phyloP scores from a whole-genome alignment of 768 basidiomycete genomes.

The Tylopilus subfusipes region DNA sequence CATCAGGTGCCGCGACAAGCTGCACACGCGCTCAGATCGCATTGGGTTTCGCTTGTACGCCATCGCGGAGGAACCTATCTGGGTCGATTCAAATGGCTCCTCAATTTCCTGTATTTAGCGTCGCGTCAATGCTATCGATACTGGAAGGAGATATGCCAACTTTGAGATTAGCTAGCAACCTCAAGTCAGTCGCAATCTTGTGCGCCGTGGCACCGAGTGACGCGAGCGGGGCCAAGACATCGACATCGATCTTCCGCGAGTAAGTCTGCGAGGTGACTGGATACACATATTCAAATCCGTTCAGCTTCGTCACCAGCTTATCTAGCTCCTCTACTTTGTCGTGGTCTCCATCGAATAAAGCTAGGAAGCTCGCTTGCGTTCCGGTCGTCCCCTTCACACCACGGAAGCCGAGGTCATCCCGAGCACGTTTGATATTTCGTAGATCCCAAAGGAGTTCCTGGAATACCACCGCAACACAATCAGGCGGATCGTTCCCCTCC shows the following conservation, averaged over 20 bases:
- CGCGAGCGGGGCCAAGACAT: constrained; percentile 86
- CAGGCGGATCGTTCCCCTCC: not conserved
- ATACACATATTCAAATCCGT: constrained; percentile 91
- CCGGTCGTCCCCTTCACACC: constrained; percentile 99
- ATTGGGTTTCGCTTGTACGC: constrained; percentile 99
- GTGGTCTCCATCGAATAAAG: constrained; percentile 94
- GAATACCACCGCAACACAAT: not conserved
- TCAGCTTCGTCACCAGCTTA: constrained; percentile 82
- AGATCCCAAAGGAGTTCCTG: constrained; percentile 96
- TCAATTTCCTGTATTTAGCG: constrained; percentile 72
- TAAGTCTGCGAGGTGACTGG: constrained; percentile 99
- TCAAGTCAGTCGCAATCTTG: constrained; percentile 95
- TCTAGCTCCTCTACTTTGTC: constrained; percentile 93
- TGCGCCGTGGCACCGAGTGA: constrained; percentile 93
- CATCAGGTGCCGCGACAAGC: constrained; percentile 94
- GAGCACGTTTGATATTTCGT: constrained; percentile 83
- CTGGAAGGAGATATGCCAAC: constrained; percentile 30
- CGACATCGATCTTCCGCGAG: constrained; percentile 94
- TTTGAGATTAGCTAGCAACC: constrained; percentile 92
- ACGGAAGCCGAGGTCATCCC: constrained; percentile 92
- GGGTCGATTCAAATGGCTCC: constrained; percentile 98
- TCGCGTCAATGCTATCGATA: not conserved
- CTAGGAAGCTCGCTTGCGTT: constrained; percentile 93
- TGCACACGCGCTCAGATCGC: constrained; percentile 97
- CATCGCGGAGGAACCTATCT: constrained; percentile 97